phyloP scores from a whole-genome alignment of 495 filamentous ascomycete species.

The Bombardia bombarda region DNA sequence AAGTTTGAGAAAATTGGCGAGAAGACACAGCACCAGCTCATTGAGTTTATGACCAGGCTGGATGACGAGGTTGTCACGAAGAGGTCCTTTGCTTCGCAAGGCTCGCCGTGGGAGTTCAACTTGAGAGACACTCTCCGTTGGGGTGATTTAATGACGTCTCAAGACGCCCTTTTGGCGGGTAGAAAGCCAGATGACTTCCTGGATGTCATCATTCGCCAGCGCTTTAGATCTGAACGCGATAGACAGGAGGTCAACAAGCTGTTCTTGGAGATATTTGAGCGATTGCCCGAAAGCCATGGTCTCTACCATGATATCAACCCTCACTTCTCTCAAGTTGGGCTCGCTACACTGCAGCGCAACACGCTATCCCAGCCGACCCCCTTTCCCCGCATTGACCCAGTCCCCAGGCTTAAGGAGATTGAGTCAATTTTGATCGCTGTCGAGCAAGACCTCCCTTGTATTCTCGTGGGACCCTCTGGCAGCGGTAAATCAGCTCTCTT shows the following conservation, averaged over 20 bases:
- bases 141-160: constrained; percentile 61
- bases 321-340: constrained; percentile 58
- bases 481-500: constrained; percentile 79
- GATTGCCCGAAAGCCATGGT: constrained; percentile 43
- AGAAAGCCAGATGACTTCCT: constrained; percentile 60
- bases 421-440: constrained; percentile 86
- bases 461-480: constrained; percentile 78
- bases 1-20: constrained; percentile 57
- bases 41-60: constrained; percentile 72
- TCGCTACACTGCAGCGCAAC: constrained; percentile 60
- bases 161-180: constrained; percentile 45
- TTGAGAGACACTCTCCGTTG: constrained; percentile 86
- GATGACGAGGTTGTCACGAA: constrained; percentile 60
- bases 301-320: constrained; percentile 54
- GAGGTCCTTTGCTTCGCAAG: constrained; percentile 63
- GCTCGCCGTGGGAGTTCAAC: constrained; percentile 96
- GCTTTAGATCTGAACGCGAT: constrained; percentile 71
- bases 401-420: constrained; percentile 55
- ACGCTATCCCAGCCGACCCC: constrained; percentile 44
- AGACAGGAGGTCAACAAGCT: constrained; percentile 52
- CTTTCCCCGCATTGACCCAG: constrained; percentile 46
- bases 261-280: constrained; percentile 41
- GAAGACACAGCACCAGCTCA: constrained; percentile 51
- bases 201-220: constrained; percentile 75
- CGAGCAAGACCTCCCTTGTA: constrained; percentile 77